Evolutionary conservation across 2,329 filamentous ascomycete genomes (phyloP).

Genomic region (Pseudogymnoascus sp.): DNA sequence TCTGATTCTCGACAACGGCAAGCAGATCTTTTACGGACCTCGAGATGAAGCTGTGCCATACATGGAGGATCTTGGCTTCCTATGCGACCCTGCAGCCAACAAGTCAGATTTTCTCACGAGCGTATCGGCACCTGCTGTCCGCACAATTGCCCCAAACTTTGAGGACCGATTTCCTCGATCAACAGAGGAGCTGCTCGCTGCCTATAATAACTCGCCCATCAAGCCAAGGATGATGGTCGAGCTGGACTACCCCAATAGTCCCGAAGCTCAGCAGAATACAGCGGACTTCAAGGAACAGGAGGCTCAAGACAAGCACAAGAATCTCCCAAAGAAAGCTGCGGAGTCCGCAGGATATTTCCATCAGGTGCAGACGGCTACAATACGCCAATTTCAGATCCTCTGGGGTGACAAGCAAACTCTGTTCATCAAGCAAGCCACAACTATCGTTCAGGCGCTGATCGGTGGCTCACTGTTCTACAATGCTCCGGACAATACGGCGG

Average conservation of each 20-base stretch:
- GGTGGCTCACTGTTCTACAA: conserved; percentile 61
- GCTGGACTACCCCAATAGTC: conserved; percentile 46
- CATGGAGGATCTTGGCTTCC: conserved; percentile 57
- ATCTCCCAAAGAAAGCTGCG: conserved; percentile 23
- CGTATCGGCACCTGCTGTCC: conserved; percentile 58
- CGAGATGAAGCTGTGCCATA: conserved; percentile 50
- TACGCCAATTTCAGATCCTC: conserved; percentile 56
- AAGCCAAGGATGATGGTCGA: conserved; percentile 44
- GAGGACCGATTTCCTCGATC: conserved; percentile 38
- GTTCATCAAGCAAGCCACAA: conserved; percentile 51
- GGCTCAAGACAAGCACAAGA: conserved; percentile 33
- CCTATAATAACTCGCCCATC: conserved; percentile 45
- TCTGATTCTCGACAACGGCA: conserved; percentile 57
- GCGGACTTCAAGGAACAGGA: conserved; percentile 16
- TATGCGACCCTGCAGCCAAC: conserved; percentile 53
- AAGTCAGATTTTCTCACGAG: conserved; percentile 59
- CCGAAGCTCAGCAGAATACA: conserved; percentile 32
- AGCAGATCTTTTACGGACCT: conserved; percentile 58
- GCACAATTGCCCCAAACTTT: conserved; percentile 35
- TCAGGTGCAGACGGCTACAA: conserved; percentile 49
- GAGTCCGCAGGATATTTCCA: conserved; percentile 19
- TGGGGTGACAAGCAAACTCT: conserved; percentile 57
- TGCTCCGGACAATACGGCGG: conserved; percentile 46
- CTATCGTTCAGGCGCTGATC: conserved; percentile 51
- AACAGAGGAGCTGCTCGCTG: conserved; percentile 35